A percentile compares a stretch with the other conserved stretches of the same genome.
Conservation (phyloP, 2,329 filamentous ascomycete genomes). For the Epichloe sylvatica region DNA sequence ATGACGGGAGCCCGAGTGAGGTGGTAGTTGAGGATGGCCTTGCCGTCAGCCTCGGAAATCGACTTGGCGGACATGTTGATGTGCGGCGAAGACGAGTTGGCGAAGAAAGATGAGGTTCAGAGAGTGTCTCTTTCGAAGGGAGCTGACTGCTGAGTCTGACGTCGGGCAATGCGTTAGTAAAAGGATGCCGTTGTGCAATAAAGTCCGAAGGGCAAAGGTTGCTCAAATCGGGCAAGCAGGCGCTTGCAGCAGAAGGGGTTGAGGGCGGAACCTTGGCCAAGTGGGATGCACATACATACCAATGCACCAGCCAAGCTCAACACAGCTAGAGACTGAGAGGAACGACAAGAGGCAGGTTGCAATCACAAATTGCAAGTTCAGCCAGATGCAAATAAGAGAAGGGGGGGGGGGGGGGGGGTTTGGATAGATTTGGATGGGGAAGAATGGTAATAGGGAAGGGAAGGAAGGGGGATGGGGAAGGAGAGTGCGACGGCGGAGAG, state of each 20-base stretch:
- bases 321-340: constrained; percentile 1
- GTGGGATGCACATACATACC: constrained; percentile 7
- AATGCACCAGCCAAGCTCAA: constrained; percentile 7
- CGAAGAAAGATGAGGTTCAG: neutral
- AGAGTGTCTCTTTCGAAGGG: neutral
- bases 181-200: neutral
- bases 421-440: constrained; percentile 1
- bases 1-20: constrained; percentile 93
- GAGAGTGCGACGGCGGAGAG: constrained; percentile 2
- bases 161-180: constrained; percentile 1
- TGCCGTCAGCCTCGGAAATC: constrained; percentile 97
- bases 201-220: neutral
- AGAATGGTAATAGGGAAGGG: neutral
- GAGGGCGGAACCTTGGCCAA: neutral
- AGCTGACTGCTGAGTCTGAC: neutral
- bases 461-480: neutral
- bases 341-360: neutral
- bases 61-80: constrained; percentile 57
- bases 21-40: constrained; percentile 99
- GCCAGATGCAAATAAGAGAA: neutral
- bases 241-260: neutral
- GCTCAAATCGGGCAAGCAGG: neutral
- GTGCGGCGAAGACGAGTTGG: constrained; percentile 13
- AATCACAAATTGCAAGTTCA: constrained; percentile 4
- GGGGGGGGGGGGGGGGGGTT: neutral